Conservation (phyloP, 495 filamentous ascomycete species). For the Annulohypoxylon moriforme region DNA sequence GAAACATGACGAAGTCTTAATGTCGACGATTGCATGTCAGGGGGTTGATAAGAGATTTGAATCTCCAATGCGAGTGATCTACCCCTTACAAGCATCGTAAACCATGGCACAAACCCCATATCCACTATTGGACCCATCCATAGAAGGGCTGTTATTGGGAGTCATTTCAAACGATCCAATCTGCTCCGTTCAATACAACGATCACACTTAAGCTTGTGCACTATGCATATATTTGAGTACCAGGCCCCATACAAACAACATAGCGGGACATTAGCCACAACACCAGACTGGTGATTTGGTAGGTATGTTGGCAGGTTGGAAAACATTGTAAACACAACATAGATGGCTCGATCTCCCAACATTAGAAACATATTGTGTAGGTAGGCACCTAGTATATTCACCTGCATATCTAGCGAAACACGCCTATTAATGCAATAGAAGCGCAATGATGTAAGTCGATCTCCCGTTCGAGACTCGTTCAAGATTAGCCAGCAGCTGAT, state of each 20-base stretch:
- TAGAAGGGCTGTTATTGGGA: neutral
- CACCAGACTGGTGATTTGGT: neutral
- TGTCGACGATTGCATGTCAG: neutral
- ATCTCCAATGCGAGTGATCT: slow-evolving; percentile 6
- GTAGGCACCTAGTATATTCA: too few relatives aligned
- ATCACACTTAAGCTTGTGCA: neutral
- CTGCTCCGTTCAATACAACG: neutral
- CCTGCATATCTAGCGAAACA: neutral
- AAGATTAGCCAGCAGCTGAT: neutral
- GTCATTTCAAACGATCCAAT: neutral
- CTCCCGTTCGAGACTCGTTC: neutral
- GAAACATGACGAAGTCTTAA: neutral
- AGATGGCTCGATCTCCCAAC: neutral
- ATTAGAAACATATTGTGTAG: neutral
- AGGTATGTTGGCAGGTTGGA: neutral
- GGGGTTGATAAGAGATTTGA: slow-evolving; percentile 8
- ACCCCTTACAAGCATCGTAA: neutral
- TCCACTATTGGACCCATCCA: neutral
- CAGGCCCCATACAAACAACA: neutral
- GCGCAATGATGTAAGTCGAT: neutral
- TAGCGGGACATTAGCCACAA: neutral
- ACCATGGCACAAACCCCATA: neutral
- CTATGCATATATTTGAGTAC: neutral
- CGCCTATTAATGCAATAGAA: neutral
- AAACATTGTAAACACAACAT: neutral